Base-by-base conservation (phyloP, 2,329 filamentous ascomycete species). In the Didymellaceae sp. region DNA sequence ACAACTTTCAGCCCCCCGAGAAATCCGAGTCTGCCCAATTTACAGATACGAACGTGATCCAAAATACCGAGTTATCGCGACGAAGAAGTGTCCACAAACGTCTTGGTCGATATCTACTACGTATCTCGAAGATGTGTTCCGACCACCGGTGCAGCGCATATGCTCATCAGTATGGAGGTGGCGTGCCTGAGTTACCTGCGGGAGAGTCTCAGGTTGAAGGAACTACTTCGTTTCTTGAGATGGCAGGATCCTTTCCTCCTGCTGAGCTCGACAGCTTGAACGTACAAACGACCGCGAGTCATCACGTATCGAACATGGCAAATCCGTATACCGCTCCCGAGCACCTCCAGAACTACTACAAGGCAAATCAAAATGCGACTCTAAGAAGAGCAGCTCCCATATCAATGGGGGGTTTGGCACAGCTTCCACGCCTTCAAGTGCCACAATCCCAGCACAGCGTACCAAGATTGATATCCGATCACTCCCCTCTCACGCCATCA, bases 371-470 rank as follows among this genome's bases (percentile, higher is more conserved):
- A 26, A 38, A 21, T 8, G 43, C 25, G 10, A 38, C 43, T 10
- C 13, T 28, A 5, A 26, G 43, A 8, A 38, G 26, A 11, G 20
- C 20, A 14, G 43, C 43, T 4, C 33, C 34, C 9, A 22, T 31
- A 2, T 35, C 25, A 33, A 20, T 47, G 5, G 26, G 42, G 6
- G 32, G 18, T 18, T 31, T 22, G 1, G 16, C 22, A 22, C 28
- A 26, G 13, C 48, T 52, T 30, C 49, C 49, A 16, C 37, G 42
- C 9, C 43, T 52, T 2, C 43, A 25, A 43, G 49, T 52, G 4
- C 43, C 43, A 2, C 22, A 14, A 20, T 38, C 49, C 2, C 14
- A 13, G 14, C 24, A 51, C 16, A 16, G 11, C 2, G 13, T 47
- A 2, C 49, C 49, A 10, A 13, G 18, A 4, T 22, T 47, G 43